Percentiles rank a stretch among this genome's conserved stretches.
Evolutionary conservation across 495 filamentous ascomycete species (phyloP).

Genomic region (Lasiosphaeria ovina): DNA sequence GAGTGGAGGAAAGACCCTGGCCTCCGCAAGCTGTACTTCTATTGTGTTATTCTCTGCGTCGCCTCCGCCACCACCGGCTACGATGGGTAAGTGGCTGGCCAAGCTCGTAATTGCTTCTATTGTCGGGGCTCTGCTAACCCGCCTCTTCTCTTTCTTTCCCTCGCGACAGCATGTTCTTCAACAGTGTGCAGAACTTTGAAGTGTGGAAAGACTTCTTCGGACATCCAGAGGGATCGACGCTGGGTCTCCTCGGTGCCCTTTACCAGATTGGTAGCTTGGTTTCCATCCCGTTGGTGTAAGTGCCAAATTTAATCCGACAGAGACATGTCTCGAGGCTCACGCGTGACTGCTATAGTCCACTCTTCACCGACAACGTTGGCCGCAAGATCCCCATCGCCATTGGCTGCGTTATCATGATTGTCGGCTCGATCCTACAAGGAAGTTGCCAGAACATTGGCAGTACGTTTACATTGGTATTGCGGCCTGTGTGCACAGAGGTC

Average conservation of each 20-base stretch:
- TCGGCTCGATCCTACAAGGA: conserved; percentile 58
- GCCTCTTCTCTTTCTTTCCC: conserved; percentile 17
- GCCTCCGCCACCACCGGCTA: conserved; percentile 66
- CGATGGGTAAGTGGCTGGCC: conserved; percentile 50
- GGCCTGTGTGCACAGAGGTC: not conserved
- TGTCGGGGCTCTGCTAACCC: not conserved
- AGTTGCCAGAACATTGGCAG: conserved; percentile 44
- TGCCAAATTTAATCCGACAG: not conserved
- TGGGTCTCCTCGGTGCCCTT: conserved; percentile 65
- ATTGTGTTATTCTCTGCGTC: conserved; percentile 55
- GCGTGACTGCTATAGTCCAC: conserved; percentile 41
- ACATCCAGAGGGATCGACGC: conserved; percentile 49
- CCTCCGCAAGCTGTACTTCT: conserved; percentile 61
- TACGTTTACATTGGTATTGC: conserved; percentile 10
- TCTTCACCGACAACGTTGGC: conserved; percentile 60
- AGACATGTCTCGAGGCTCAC: conserved; percentile 20
- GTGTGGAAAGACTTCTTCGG: conserved; percentile 51
- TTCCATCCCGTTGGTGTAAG: conserved; percentile 64
- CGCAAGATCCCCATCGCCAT: conserved; percentile 60
- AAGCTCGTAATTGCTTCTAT: not conserved
- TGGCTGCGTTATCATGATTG: conserved; percentile 63
- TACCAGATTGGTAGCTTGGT: conserved; percentile 65
- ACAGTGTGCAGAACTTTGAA: conserved; percentile 52
- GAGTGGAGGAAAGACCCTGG: conserved; percentile 59
- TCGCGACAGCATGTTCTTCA: conserved; percentile 51